These are phyloP conservation scores for Chlamydomonas schloesseri DNA, from an alignment of 139 green algal species.

Conservation along the genomic window DNA sequence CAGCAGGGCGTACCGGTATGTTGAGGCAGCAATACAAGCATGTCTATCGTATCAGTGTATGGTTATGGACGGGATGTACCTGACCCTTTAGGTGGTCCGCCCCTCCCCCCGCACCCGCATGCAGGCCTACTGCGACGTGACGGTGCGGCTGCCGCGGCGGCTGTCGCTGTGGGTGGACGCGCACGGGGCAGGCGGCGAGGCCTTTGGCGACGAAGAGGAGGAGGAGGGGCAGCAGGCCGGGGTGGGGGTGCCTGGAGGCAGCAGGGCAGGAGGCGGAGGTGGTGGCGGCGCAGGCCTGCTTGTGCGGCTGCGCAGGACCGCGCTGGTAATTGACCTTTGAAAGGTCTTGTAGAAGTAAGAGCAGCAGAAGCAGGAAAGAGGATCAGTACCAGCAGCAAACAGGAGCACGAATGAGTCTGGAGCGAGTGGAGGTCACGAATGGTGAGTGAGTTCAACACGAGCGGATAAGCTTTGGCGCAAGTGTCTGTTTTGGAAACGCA, in stretches of 20 bases:
- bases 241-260: not conserved
- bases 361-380: not conserved
- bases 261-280: not conserved
- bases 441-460: no score
- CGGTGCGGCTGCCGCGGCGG: not conserved
- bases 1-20: no score
- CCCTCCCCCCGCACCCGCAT: no score
- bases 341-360: not conserved
- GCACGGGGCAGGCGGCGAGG: not conserved
- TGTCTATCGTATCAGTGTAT: no score
- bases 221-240: not conserved
- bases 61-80: no score
- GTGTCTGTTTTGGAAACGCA: no score
- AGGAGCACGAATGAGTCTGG: not conserved
- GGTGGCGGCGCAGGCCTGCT: not conserved
- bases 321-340: conserved; percentile 13
- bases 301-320: not conserved
- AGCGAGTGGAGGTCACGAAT: conserved; percentile 24
- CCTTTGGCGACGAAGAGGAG: not conserved
- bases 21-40: no score
- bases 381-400: not conserved
- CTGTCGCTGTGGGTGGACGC: not conserved
- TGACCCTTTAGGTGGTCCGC: no score
- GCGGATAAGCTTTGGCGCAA: no score
- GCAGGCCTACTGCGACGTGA: not conserved